phyloP scores from a whole-genome alignment of 768 basidiomycete genomes.

The Myochromella boudieri region DNA sequence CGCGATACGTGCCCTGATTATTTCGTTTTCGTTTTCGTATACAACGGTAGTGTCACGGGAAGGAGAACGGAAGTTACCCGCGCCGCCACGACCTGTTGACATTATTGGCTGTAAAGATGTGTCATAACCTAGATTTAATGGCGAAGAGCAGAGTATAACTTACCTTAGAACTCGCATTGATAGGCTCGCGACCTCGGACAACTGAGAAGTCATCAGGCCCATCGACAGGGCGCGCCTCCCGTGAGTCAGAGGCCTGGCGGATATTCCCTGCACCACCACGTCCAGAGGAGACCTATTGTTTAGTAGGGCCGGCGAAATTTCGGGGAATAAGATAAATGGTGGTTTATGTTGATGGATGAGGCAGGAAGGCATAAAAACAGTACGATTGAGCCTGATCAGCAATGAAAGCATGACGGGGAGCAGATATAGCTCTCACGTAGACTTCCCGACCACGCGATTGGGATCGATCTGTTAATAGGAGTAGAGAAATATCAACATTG shows the following conservation, averaged over 20 bases:
- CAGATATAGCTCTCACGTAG: slow-evolving; percentile 38
- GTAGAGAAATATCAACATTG: too few relatives aligned
- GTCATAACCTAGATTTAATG: too few relatives aligned
- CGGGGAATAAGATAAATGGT: too few relatives aligned
- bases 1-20: too few relatives aligned
- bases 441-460: slow-evolving; percentile 58
- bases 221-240: slow-evolving; percentile 37
- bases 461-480: slow-evolving; percentile 43
- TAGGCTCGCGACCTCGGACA: slow-evolving; percentile 62
- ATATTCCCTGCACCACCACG: slow-evolving; percentile 75
- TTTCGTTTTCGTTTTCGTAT: too few relatives aligned
- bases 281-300: too few relatives aligned
- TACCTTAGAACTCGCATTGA: slow-evolving; percentile 36
- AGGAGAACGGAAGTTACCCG: slow-evolving; percentile 70
- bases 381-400: not conserved
- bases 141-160: too few relatives aligned
- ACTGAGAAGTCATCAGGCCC: slow-evolving; percentile 56
- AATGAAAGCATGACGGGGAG: not conserved
- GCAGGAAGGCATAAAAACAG: slow-evolving; percentile 36
- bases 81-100: slow-evolving; percentile 66
- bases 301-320: too few relatives aligned
- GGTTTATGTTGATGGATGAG: too few relatives aligned
- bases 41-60: too few relatives aligned
- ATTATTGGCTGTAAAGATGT: slow-evolving; percentile 29
- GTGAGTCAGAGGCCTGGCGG: slow-evolving; percentile 46